Percentiles rank a stretch among this genome's conserved stretches.
Evolutionary conservation across 768 basidiomycete species (phyloP).

Genomic region (Boletus reticulatus): DNA sequence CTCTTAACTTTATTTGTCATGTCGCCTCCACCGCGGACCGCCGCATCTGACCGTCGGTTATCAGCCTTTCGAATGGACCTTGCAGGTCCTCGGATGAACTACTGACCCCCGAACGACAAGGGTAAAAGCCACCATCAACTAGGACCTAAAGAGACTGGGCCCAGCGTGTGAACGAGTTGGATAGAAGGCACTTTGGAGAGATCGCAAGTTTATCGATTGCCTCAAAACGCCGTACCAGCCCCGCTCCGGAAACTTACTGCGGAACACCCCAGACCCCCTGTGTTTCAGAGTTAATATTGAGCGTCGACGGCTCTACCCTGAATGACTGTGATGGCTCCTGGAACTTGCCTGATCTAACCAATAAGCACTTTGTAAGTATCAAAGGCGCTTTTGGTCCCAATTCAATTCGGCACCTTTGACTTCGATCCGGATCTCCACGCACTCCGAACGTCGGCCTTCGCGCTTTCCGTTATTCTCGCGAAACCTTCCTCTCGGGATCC

Average conservation of each 20-base stretch:
- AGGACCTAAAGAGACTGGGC: neutral
- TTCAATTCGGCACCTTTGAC: neutral
- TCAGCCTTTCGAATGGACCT: too few species aligned
- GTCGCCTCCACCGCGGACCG: neutral
- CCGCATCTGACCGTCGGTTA: too few species aligned
- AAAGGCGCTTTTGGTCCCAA: neutral
- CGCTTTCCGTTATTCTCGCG: neutral
- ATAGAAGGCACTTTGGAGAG: neutral
- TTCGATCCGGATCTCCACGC: neutral
- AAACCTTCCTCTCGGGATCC: conserved; percentile 1
- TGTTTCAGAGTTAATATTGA: conserved; percentile 1
- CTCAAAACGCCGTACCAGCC: neutral
- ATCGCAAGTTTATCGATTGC: neutral
- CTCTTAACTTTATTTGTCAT: too few species aligned
- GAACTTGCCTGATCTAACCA: too few species aligned
- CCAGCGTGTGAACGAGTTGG: too few species aligned
- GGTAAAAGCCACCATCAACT: neutral
- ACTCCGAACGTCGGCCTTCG: conserved; percentile 1
- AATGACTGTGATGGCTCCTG: neutral
- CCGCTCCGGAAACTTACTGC: neutral
- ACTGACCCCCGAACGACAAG: too few species aligned
- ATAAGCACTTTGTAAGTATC: too few species aligned
- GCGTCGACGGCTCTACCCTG: neutral
- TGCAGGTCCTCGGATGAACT: too few species aligned
- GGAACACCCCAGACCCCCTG: neutral